Conservation (phyloP, 371 early-diverging fungal species). For the Ordospora pajunii region DNA sequence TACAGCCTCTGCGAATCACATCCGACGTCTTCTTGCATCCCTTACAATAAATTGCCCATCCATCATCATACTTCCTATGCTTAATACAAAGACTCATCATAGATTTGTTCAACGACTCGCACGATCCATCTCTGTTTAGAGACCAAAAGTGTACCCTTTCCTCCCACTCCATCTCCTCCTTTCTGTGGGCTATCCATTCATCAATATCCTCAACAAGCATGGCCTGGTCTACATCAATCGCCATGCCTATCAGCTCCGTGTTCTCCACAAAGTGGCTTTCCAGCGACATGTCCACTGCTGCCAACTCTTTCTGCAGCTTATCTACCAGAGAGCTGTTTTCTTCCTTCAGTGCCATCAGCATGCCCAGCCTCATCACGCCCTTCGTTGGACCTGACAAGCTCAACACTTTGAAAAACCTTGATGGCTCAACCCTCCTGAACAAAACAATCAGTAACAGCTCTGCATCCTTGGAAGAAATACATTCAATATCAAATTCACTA, state of each 20-base stretch:
- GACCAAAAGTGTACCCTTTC: constrained; percentile 43
- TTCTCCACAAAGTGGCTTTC: not conserved
- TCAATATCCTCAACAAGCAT: not conserved
- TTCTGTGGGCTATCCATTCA: not conserved
- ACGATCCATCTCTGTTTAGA: constrained; percentile 19
- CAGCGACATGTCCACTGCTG: not conserved
- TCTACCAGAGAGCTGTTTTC: not conserved
- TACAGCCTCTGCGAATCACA: not conserved
- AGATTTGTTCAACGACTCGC: constrained; percentile 41
- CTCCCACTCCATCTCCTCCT: constrained; percentile 30
- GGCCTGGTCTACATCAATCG: not conserved
- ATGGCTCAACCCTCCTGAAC: constrained; percentile 36
- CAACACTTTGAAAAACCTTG: constrained; percentile 45
- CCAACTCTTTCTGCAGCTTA: not conserved
- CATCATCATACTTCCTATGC: constrained; percentile 48
- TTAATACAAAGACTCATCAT: constrained; percentile 53
- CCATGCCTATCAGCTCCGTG: not conserved
- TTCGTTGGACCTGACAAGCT: not conserved
- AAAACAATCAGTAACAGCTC: constrained; percentile 32
- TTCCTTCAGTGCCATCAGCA: constrained; percentile 22
- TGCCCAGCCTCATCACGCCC: constrained; percentile 22
- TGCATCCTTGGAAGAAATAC: not conserved
- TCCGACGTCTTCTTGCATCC: not conserved
- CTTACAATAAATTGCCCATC: constrained; percentile 49
- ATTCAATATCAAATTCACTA: not conserved